A percentile compares a stretch with the other conserved stretches of the same genome.
Conservation (phyloP, 1,284 basidiomycete species). For the Exobasidium cylindrosporum region DNA sequence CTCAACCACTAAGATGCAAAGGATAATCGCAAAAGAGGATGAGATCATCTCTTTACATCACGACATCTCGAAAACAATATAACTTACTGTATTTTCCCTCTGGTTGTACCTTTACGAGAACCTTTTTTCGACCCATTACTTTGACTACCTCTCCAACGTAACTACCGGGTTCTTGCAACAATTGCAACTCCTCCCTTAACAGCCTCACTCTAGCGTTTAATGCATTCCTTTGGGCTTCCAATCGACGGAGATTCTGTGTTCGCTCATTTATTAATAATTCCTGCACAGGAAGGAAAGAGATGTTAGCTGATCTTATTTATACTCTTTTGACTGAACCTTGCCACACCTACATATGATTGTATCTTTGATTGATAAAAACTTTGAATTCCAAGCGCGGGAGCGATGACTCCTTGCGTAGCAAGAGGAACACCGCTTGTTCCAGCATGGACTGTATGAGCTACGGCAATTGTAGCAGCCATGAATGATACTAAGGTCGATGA, state of each 20-base stretch:
- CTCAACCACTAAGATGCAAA: conserved; percentile 72
- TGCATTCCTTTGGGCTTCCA: conserved; percentile 95
- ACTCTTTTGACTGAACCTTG: conserved; percentile 82
- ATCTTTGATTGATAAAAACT: conserved; percentile 96
- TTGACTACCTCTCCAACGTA: conserved; percentile 98
- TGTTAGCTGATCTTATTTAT: conserved; percentile 63
- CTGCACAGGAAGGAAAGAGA: background rate
- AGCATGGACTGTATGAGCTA: background rate
- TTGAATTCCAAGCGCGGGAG: conserved; percentile 56
- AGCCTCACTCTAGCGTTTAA: conserved; percentile 83
- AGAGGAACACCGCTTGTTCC: background rate
- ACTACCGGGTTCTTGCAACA: conserved; percentile 91
- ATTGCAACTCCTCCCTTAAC: conserved; percentile 86
- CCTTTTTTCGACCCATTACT: conserved; percentile 99
- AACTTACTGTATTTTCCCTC: conserved; percentile 91
- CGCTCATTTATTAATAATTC: conserved; percentile 88
- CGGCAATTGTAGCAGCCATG: conserved; percentile 7
- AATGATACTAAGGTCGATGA: background rate
- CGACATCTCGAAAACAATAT: background rate
- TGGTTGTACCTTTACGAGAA: conserved; percentile 95
- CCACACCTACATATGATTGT: conserved; percentile 66
- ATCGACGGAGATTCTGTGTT: conserved; percentile 88
- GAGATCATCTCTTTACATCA: background rate
- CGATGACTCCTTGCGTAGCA: conserved; percentile 3
- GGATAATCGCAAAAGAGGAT: background rate